phyloP scores from a whole-genome alignment of 495 filamentous ascomycete species.

The Polyplosphaeria fusca region DNA sequence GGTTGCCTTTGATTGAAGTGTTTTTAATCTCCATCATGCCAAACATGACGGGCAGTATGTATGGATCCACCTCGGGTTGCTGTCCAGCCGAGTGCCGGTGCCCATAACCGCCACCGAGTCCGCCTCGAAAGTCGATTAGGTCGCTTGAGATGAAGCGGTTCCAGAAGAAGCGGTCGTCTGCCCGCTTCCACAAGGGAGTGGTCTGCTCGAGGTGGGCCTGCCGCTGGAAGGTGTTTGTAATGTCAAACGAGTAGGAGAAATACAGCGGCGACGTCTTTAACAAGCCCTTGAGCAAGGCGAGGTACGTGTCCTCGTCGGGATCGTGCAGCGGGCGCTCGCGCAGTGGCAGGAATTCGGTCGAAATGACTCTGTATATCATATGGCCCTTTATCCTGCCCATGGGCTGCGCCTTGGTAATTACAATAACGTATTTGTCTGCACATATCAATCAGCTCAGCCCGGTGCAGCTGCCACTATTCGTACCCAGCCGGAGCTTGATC shows the following conservation, averaged over 20 bases:
- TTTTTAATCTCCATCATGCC: slow-evolving; percentile 86
- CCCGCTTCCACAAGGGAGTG: slow-evolving; percentile 80
- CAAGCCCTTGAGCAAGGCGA: slow-evolving; percentile 70
- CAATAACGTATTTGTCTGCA: slow-evolving; percentile 91
- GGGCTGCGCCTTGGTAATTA: slow-evolving; percentile 90
- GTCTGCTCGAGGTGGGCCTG: slow-evolving; percentile 68
- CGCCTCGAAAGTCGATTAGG: slow-evolving; percentile 76
- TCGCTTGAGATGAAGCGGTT: slow-evolving; percentile 90
- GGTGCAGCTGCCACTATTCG: slow-evolving; percentile 13
- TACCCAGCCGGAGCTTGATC: slow-evolving; percentile 85
- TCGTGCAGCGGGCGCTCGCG: slow-evolving; percentile 89
- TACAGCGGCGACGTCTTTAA: slow-evolving; percentile 88
- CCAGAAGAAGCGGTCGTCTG: slow-evolving; percentile 99
- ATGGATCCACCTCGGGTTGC: slow-evolving; percentile 80
- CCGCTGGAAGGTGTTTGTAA: slow-evolving; percentile 93
- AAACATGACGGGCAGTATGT: slow-evolving; percentile 90
- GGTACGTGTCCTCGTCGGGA: slow-evolving; percentile 86
- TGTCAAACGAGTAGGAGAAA: slow-evolving; percentile 93
- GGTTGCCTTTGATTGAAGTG: slow-evolving; percentile 74
- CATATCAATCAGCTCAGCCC: slow-evolving; percentile 1
- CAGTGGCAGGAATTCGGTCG: slow-evolving; percentile 90
- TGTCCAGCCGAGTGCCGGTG: slow-evolving; percentile 50
- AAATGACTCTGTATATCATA: slow-evolving; percentile 85
- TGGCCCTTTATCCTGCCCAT: slow-evolving; percentile 89
- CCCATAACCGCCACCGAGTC: slow-evolving; percentile 35